Base-by-base conservation (phyloP, 139 green algal species). In the Bryopsis sp. region DNA sequence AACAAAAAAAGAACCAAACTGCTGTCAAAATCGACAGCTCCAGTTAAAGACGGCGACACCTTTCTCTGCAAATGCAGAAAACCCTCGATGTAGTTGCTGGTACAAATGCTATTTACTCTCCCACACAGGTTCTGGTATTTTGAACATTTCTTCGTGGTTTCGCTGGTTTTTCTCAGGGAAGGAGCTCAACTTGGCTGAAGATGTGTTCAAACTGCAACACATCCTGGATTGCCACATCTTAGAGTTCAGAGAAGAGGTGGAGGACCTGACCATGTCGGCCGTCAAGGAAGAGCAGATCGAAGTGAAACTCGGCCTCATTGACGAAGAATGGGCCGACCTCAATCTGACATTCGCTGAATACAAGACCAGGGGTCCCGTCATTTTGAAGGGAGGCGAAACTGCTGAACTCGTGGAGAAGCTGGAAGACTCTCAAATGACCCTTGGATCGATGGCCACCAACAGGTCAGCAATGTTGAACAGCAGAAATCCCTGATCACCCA, bases 201-300 rank as follows among this genome's bases (percentile, higher is more conserved):
- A 96, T 46, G 80, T 83, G 33, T 89, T 97, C 75, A 94, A 91
- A 81, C 81, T 97, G 75, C 73, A 86, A 82, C 84, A 97, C 73
- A 65, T 97, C 58, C 82, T 97, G 71, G 89, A 92, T 58, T 81
- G 74, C 72, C 65, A 90, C 67, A 74, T 96, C 48, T 76, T 95
- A 24, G 64, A 78, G 11, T 58, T 67, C 58, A 71, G 69, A 24
- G 92, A 96, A 31, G 88, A 95, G 47, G 73, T 97, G 26, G 89
- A 96, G 77, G 92, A 97, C 68, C 78, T 97, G 39, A 83, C 78
- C 35, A 73, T 54, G 28, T 79, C 82, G 0, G 90, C 88, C 1
- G 81, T 91, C 7, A 97, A 96, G 76, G 92, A 97, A 81, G 92
- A 95, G 79, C 78, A 86, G 67, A 89, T 97, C 7, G 89, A 96